Evolutionary conservation across 345 rosid species (phyloP).

Genomic region (Acer campestre): DNA sequence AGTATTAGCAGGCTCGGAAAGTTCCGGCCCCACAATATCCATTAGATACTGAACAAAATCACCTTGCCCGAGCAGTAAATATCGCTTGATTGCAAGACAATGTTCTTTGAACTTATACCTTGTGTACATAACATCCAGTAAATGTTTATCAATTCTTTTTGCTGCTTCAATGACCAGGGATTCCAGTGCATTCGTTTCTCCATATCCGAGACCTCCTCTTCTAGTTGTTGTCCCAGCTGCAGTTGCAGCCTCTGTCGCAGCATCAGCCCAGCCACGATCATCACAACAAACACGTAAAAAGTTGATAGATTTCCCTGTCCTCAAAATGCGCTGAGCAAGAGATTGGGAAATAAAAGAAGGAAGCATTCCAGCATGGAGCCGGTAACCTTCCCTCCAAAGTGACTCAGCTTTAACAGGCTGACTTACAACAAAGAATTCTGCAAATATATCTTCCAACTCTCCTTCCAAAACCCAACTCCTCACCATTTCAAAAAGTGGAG

Average conservation of each 20-base stretch:
- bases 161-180: conserved; percentile 86
- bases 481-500: conserved; percentile 97
- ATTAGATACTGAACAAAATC: conserved; percentile 95
- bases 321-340: conserved; percentile 85
- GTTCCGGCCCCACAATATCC: conserved; percentile 93
- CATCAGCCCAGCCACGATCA: conserved; percentile 94
- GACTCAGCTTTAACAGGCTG: conserved; percentile 93
- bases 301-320: conserved; percentile 97
- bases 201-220: conserved; percentile 93
- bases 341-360: conserved; percentile 91
- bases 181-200: conserved; percentile 97
- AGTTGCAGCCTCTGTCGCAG: conserved; percentile 87
- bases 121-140: conserved; percentile 78
- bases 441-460: conserved; percentile 88
- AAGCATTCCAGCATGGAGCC: conserved; percentile 83
- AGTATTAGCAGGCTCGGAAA: conserved; percentile 96
- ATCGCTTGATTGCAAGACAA: conserved; percentile 94
- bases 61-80: conserved; percentile 95
- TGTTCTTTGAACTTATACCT: conserved; percentile 89
- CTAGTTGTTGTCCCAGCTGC: conserved; percentile 93
- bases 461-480: conserved; percentile 99
- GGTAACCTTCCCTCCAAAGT: conserved; percentile 98
- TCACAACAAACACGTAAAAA: conserved; percentile 96
- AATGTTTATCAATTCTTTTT: conserved; percentile 92
- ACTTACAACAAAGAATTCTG: conserved; percentile 88